phyloP scores from a whole-genome alignment of 352 stramenopile species.

The Pythium biforme region DNA sequence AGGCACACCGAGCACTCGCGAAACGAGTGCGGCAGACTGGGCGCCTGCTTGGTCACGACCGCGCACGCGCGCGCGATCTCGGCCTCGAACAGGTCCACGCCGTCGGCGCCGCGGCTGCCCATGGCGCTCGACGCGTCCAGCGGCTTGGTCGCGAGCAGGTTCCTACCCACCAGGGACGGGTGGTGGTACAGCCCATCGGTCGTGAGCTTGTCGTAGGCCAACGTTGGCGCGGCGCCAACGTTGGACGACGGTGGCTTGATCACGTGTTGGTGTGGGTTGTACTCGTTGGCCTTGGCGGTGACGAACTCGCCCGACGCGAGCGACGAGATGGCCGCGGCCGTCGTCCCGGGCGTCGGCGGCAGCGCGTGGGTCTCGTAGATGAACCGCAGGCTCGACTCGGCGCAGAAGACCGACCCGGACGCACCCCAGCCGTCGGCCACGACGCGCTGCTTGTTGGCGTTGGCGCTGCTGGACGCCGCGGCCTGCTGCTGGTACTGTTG shows the following conservation, averaged over 20 bases:
- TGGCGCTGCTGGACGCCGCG: not conserved
- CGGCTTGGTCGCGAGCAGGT: no score
- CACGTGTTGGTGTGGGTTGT: not conserved
- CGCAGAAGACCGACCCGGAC: constrained; percentile 73
- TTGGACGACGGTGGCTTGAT: not conserved
- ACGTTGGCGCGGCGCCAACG: constrained; percentile 5
- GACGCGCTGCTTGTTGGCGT: constrained; percentile 38
- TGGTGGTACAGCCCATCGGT: no score
- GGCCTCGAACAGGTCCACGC: constrained; percentile 62
- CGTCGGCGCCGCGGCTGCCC: constrained; percentile 14
- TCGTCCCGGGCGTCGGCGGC: constrained; percentile 13
- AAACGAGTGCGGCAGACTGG: constrained; percentile 51
- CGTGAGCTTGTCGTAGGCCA: constrained; percentile 14
- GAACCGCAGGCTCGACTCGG: constrained; percentile 76
- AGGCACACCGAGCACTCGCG: constrained; percentile 77
- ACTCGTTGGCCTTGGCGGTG: not conserved
- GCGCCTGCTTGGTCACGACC: constrained; percentile 45
- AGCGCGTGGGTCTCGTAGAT: constrained; percentile 61
- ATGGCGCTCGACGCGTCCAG: not conserved
- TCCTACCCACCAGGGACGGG: no score
- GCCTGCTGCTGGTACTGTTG: constrained; percentile 9
- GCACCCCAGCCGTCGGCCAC: constrained; percentile 69
- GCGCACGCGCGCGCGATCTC: constrained; percentile 63
- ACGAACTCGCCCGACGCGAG: constrained; percentile 22
- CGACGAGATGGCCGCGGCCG: constrained; percentile 34